These are phyloP conservation scores for Aeminium ludgeri DNA, from an alignment of 495 filamentous ascomycete species.

Conservation along the genomic window DNA sequence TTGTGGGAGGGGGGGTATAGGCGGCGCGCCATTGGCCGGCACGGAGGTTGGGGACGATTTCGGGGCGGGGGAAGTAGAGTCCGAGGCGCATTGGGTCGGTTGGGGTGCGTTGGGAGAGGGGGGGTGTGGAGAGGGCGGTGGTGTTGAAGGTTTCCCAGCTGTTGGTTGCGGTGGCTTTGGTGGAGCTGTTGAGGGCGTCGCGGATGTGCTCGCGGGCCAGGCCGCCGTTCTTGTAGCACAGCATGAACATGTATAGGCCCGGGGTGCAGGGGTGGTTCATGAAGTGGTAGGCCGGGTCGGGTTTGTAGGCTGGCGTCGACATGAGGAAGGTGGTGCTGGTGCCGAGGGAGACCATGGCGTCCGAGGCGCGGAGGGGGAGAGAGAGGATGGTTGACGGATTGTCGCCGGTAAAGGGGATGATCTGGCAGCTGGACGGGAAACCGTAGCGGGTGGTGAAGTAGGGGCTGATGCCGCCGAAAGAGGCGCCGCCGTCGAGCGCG, in stretches of 20 bases:
- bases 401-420: slow-evolving; percentile 83
- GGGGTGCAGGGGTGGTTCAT: slow-evolving; percentile 30
- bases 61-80: slow-evolving; percentile 83
- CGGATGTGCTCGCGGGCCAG: slow-evolving; percentile 80
- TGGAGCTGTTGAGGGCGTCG: slow-evolving; percentile 42
- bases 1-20: slow-evolving; percentile 41
- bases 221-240: slow-evolving; percentile 97
- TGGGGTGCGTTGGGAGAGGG: slow-evolving; percentile 40
- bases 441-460: slow-evolving; percentile 69
- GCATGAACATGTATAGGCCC: slow-evolving; percentile 71
- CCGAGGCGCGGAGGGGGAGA: slow-evolving; percentile 64
- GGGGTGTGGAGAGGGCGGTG: slow-evolving; percentile 41
- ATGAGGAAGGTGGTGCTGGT: slow-evolving; percentile 96
- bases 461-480: slow-evolving; percentile 50
- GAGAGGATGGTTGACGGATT: slow-evolving; percentile 92
- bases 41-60: slow-evolving; percentile 82
- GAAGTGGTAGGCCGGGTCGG: slow-evolving; percentile 51
- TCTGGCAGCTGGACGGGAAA: slow-evolving; percentile 54
- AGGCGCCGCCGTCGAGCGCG: slow-evolving; percentile 58
- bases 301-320: slow-evolving; percentile 77
- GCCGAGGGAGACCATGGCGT: slow-evolving; percentile 86
- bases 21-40: slow-evolving; percentile 73
- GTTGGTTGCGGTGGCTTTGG: too few species aligned
- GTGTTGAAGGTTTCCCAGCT: slow-evolving; percentile 68
- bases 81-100: slow-evolving; percentile 58